Evolutionary conservation across 371 early-diverging fungal species (phyloP).

Genomic region (Mucor piriformis): DNA sequence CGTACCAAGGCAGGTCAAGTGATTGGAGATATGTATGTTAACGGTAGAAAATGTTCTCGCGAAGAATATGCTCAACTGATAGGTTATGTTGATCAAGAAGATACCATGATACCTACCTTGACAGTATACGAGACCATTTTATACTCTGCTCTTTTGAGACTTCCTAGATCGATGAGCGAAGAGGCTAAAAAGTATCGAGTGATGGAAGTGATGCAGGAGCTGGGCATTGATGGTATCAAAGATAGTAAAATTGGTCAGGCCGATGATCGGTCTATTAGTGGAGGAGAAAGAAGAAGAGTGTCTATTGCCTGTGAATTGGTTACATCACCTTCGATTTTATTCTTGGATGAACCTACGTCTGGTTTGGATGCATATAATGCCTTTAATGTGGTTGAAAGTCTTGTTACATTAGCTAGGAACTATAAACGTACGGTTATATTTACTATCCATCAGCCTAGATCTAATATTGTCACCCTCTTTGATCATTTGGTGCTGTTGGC

Average conservation of each 20-base stretch:
- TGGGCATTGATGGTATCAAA: conserved; percentile 80
- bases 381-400: conserved; percentile 83
- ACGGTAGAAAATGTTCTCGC: conserved; percentile 61
- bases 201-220: conserved; percentile 74
- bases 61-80: conserved; percentile 66
- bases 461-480: conserved; percentile 89
- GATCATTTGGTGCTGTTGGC: conserved; percentile 87
- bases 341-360: conserved; percentile 95
- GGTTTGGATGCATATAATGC: conserved; percentile 94
- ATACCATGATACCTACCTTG: conserved; percentile 79
- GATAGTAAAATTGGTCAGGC: conserved; percentile 83
- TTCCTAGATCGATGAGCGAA: conserved; percentile 67
- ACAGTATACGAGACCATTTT: conserved; percentile 83
- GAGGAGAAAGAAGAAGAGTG: conserved; percentile 86
- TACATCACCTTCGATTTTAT: conserved; percentile 85
- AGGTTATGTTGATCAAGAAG: conserved; percentile 89
- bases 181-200: conserved; percentile 65
- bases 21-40: conserved; percentile 65
- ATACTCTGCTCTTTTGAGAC: conserved; percentile 79
- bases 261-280: conserved; percentile 76
- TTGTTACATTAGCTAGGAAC: conserved; percentile 80
- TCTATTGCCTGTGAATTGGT: conserved; percentile 89
- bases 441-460: conserved; percentile 96
- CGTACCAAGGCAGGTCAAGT: conserved; percentile 63
- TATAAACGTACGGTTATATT: conserved; percentile 89